Evolutionary conservation across 805 yeast genomes (phyloP), one percentile per base, ranked within the genome.

Genomic region (Candida qinlingensis): DNA sequence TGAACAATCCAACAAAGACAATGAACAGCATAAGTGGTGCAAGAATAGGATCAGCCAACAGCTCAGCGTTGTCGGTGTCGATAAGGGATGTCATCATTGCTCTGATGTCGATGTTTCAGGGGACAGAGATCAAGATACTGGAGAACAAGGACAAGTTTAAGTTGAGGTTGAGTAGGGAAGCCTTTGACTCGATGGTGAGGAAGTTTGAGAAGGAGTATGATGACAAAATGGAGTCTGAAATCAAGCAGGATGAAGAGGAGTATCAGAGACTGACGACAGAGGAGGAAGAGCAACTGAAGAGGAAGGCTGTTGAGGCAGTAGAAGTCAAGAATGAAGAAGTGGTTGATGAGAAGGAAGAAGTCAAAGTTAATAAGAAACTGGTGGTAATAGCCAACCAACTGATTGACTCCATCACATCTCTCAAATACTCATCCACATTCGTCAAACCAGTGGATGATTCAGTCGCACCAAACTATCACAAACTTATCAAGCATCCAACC

Each of bases 401-500:
- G 33, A 65, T 87, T 42, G 72, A 79, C 13, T 82, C 83, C 51
- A 80, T 87, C 7, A 76, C 83, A 37, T 81, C 87, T 2, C 84
- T 85, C 62, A 71, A 87, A 49, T 83, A 77, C 58, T 86, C 94
- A 0, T 81, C 90, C 0, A 82, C 87, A 48, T 87, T 87, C 61
- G 61, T 84, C 37, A 79, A 76, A 46, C 88, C 94, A 0, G 94
- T 87, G 12, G 77, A 75, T 53, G 75, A 73, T 48, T 69, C 76
- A 48, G 87, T 79, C 46, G 92, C 90, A 6, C 88, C 86, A 2
- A 77, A 82, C 43, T 87, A 87, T 60, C 75, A 79, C 57, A 71
- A 76, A 25, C 67, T 85, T 34, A 77, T 87, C 11, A 72, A 76
- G 52, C 69, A 73, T 29, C 94, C 96, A 0, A 77, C 78, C 27